A percentile compares a stretch with the other conserved stretches of the same genome.
Conservation (phyloP, 78 protist species). For the Dictyostelium citrinum region DNA sequence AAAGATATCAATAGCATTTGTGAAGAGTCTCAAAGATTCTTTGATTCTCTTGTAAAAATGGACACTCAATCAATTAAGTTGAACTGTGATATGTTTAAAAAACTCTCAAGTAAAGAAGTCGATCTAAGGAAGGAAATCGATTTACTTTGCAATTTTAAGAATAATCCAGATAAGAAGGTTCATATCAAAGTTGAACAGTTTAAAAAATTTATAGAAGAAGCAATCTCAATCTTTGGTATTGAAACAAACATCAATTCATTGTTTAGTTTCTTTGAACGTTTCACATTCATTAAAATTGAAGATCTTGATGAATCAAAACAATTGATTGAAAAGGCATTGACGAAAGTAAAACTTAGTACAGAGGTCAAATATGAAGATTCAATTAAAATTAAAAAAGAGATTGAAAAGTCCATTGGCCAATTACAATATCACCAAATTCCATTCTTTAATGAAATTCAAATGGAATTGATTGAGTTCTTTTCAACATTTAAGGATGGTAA, state of each 20-base stretch:
- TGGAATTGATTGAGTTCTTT: conserved; percentile 1
- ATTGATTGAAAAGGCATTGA: background rate
- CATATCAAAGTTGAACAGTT: background rate
- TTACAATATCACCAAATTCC: background rate
- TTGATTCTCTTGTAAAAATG: background rate
- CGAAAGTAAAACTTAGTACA: background rate
- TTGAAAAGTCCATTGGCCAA: background rate
- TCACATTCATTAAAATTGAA: background rate
- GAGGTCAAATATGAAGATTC: background rate
- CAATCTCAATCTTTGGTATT: conserved; percentile 37
- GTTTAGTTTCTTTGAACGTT: background rate
- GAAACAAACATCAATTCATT: background rate
- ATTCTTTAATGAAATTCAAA: background rate
- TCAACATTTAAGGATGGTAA: background rate
- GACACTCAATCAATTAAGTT: background rate
- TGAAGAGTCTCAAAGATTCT: background rate
- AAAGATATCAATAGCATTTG: background rate
- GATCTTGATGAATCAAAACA: background rate
- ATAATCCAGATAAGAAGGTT: background rate
- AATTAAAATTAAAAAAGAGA: background rate
- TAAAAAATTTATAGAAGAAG: background rate
- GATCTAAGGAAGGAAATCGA: background rate
- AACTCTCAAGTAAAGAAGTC: background rate
- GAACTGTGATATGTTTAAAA: conserved; percentile 4
- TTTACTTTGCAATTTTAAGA: background rate